Conservation (phyloP, 1,139 yeast genomes). For the Geotrichum phurueaensis region DNA sequence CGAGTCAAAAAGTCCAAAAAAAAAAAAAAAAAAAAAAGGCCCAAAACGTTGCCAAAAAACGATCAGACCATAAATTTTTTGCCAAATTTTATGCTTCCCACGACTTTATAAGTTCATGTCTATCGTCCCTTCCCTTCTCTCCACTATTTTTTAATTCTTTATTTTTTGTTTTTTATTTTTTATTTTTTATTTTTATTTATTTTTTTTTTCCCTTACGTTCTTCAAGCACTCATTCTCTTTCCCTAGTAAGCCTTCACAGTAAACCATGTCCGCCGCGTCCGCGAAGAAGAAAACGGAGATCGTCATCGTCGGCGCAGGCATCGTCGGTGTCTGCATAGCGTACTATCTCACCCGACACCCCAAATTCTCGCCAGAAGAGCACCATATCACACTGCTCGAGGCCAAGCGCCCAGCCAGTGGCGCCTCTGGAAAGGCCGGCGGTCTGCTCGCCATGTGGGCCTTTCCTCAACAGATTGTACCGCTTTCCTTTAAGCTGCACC, state of each 20-base stretch:
- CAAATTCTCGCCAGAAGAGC: constrained; percentile 59
- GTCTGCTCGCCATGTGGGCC: constrained; percentile 89
- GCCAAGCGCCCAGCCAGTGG: constrained; percentile 94
- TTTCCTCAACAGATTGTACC: constrained; percentile 94
- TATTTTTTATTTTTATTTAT: not conserved
- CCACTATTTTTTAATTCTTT: not conserved
- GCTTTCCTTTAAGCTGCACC: constrained; percentile 77
- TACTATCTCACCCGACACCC: constrained; percentile 83
- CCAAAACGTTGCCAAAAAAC: not conserved
- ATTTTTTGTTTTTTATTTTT: not conserved
- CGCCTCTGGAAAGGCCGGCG: constrained; percentile 97
- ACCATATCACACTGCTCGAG: constrained; percentile 83
- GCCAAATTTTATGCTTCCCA: not conserved
- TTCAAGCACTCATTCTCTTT: not conserved
- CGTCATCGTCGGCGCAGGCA: constrained; percentile 67
- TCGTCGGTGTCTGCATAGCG: constrained; percentile 93
- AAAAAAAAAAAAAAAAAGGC: not conserved
- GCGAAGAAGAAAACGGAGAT: constrained; percentile 30
- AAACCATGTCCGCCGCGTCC: constrained; percentile 5
- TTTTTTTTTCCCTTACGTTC: not conserved
- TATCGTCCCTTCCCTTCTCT: not conserved
- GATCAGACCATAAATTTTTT: not conserved
- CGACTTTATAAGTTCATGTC: not conserved
- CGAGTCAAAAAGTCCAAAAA: not conserved
- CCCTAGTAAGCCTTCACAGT: not conserved